Base-by-base conservation (phyloP, 305 asterid genomes). In the Stenogyne calaminthoides region DNA sequence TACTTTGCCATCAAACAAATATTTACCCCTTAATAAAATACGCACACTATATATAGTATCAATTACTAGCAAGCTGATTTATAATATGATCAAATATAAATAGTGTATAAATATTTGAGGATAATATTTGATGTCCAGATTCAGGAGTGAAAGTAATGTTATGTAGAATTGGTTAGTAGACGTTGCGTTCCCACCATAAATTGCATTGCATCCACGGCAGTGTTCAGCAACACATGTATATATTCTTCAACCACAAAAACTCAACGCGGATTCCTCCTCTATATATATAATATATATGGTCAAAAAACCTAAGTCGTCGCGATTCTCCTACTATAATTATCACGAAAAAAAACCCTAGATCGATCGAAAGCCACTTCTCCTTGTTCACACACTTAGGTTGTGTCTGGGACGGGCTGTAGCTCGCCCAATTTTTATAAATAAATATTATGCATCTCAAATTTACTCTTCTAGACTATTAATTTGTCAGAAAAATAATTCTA, bases 181-280 rank as follows among this genome's bases (percentile, higher is more conserved):
- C 65, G 70, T 59, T 15, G 46, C 65, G 70, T 59, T 15, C 36
- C 20, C 49, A 65, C 59, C 69, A 61, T 25, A 25, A 25, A 25
- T 79, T 82, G 84, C 86, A 61, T 73, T 66, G 63, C 58, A 44
- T 8, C 5, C 36, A 77, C 80, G 82, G 84, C 67, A 79, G 62
- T 76, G 74, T 65, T 64, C 70, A 61, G 75, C 60, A 46, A 64
- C 64, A 71, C 2, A 22, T 22, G 2, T 22, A 22, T 22, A 22
- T 22, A 22, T 56, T 64, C 9, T 12, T 70, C 18, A 47, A 18
- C 14, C 18, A n/a, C 64, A 9, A 46, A 46, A 46, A 46, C 7
- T 46, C 49, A 42, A 9, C 47, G 14, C 11, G 34, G 22, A 60
- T 27, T 59, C 67, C 2, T 22, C 25, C 25, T 22, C n/a, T 64